Percentiles rank a stretch among this genome's conserved stretches.
Evolutionary conservation across 768 basidiomycete genomes (phyloP).

Genomic region (Leccinum barrowsii): DNA sequence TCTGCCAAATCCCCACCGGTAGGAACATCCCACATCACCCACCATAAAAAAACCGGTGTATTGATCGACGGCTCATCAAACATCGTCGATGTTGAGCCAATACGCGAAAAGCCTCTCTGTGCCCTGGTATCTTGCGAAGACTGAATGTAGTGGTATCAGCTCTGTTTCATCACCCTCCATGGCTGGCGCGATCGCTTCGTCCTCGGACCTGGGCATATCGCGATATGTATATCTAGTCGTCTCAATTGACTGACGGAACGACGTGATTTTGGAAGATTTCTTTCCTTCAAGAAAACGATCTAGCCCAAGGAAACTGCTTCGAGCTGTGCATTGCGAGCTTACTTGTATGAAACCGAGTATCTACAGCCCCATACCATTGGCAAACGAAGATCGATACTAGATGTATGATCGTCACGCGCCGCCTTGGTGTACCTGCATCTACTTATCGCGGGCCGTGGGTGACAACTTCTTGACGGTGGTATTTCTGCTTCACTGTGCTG

Average conservation of each 20-base stretch:
- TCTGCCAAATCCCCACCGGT: conserved; percentile 69
- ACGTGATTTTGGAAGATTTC: neutral
- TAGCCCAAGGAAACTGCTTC: neutral
- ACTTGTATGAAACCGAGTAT: too few relatives aligned
- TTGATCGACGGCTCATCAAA: neutral
- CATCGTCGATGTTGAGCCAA: too few relatives aligned
- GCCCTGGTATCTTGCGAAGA: too few relatives aligned
- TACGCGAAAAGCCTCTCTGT: too few relatives aligned
- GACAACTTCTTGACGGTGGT: neutral
- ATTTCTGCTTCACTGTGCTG: neutral
- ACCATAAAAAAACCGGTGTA: too few relatives aligned
- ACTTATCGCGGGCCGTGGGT: neutral
- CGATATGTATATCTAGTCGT: neutral
- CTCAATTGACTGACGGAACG: neutral
- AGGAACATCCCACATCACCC: conserved; percentile 54
- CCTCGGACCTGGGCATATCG: too few relatives aligned
- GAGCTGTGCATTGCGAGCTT: neutral
- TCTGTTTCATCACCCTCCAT: too few relatives aligned
- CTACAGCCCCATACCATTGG: neutral
- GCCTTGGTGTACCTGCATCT: neutral
- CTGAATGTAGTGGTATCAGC: too few relatives aligned
- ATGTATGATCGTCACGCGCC: neutral
- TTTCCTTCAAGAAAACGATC: neutral
- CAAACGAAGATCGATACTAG: neutral
- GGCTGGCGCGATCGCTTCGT: too few relatives aligned